These are phyloP conservation scores for Fusarium denticulatum DNA, from an alignment of 2,329 filamentous ascomycete species.

Conservation along the genomic window DNA sequence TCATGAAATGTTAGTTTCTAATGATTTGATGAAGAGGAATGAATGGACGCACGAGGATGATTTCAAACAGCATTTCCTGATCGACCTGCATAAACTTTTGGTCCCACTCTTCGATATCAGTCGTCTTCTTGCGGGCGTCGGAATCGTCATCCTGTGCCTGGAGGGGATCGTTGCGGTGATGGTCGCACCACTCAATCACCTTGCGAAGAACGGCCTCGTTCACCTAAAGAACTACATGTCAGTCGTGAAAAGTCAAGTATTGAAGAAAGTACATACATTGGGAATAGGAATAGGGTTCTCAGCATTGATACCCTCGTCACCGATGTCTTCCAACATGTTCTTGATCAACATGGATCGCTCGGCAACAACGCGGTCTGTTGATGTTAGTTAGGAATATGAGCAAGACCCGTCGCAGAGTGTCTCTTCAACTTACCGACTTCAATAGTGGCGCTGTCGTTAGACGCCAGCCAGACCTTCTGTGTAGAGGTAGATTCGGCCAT, in stretches of 20 bases:
- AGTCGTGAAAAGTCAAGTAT: slow-evolving; percentile 9
- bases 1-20: slow-evolving; percentile 32
- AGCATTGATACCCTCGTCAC: slow-evolving; percentile 65
- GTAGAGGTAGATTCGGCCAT: slow-evolving; percentile 50
- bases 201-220: slow-evolving; percentile 94
- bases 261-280: slow-evolving; percentile 65
- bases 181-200: slow-evolving; percentile 97
- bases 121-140: slow-evolving; percentile 96
- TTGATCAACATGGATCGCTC: slow-evolving; percentile 96
- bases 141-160: slow-evolving; percentile 86
- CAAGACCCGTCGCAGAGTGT: slow-evolving; percentile 15
- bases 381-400: slow-evolving; percentile 25
- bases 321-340: slow-evolving; percentile 96
- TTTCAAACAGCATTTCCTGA: slow-evolving; percentile 99
- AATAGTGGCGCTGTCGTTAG: slow-evolving; percentile 61
- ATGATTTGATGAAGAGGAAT: not conserved
- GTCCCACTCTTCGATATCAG: slow-evolving; percentile 99
- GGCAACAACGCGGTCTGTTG: slow-evolving; percentile 79
- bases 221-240: slow-evolving; percentile 63
- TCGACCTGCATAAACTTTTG: slow-evolving; percentile 99
- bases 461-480: slow-evolving; percentile 60
- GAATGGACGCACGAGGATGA: slow-evolving; percentile 80
- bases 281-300: slow-evolving; percentile 85
- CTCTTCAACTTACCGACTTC: slow-evolving; percentile 55
- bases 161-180: slow-evolving; percentile 91